Conservation (phyloP, 2,329 filamentous ascomycete genomes). For the Colletotrichum sansevieriae region DNA sequence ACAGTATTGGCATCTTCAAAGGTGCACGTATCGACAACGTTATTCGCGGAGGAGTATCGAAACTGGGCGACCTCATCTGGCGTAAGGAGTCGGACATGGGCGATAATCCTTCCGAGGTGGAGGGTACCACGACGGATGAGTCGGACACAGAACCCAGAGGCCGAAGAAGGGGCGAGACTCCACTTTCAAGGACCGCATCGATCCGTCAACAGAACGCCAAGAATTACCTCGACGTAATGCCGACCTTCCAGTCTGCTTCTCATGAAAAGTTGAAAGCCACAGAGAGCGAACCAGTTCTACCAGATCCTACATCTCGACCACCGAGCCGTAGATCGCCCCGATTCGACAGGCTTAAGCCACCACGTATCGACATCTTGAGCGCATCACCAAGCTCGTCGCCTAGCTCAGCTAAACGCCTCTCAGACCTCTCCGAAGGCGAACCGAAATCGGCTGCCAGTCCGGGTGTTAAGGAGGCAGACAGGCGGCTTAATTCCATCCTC, state of each 20-base stretch:
- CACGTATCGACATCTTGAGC: conserved; percentile 61
- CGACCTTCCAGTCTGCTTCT: conserved; percentile 59
- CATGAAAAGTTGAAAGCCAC: conserved; percentile 31
- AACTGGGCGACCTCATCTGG: conserved; percentile 69
- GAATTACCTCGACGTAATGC: conserved; percentile 66
- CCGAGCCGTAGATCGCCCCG: conserved; percentile 58
- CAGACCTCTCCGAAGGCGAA: conserved; percentile 57
- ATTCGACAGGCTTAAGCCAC: conserved; percentile 63
- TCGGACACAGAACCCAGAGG: conserved; percentile 62
- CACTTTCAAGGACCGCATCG: conserved; percentile 40
- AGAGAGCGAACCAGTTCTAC: conserved; percentile 21
- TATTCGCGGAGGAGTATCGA: conserved; percentile 71
- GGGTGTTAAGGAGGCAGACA: conserved; percentile 50
- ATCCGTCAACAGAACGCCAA: conserved; percentile 52
- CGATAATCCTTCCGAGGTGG: conserved; percentile 48
- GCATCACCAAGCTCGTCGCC: conserved; percentile 56
- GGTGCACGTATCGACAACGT: conserved; percentile 80
- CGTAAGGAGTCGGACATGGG: conserved; percentile 59
- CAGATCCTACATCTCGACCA: conserved; percentile 40
- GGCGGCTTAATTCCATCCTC: conserved; percentile 52
- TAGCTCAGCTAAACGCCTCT: conserved; percentile 47
- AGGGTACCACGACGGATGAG: conserved; percentile 61
- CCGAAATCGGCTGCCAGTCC: conserved; percentile 49
- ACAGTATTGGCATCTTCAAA: conserved; percentile 80
- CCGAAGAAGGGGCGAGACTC: conserved; percentile 50